Base-by-base conservation (phyloP, 1,284 basidiomycete species). In the Ustilago cynodontis region DNA sequence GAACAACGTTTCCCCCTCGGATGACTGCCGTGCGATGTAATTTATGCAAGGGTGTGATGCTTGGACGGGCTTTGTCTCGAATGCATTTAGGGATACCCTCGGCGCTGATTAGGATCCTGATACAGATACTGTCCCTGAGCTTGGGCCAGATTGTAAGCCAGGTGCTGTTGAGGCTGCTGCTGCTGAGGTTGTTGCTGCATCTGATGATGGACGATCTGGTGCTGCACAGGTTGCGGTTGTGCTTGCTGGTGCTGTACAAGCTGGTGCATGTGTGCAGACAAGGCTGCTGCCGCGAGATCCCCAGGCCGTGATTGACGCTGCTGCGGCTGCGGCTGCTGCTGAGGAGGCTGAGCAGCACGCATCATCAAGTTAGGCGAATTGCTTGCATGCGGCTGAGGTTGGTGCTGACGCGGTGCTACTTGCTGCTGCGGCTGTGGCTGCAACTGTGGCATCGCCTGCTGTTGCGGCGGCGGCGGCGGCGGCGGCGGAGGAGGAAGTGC, bases 41-140 rank as follows among this genome's bases (percentile, higher is more conserved):
- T n/a, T n/a, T n/a, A n/a, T n/a, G n/a, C n/a, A n/a, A n/a, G n/a
- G n/a, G n/a, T n/a, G 41, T 20, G 7, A 5, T 20, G 5, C 41
- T 20, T n/a, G 7, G 11, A 11, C 4, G n/a, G n/a, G n/a, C n/a
- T n/a, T 20, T 20, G 20, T 20, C n/a, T 20, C 14, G 6, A 16
- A 16, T 43, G 8, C n/a, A n/a, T 43, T 55, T 61, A 66, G 5
- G 37, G 55, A 35, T 61, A 63, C 4, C 66, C 56, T 28, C 43
- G 39, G 39, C 52, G 49, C 29, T 69, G 66, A 14, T 69, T 59
- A 1, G 66, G 56, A 24, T 63, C 55, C 35, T 62, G 59, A 39
- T 59, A 59, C 10, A 20, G 53, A 37, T 59, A 57, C 33, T 28
- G 10, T 14, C 22, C 24, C n/a, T 43, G 41, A 18, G 18, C 4